These are phyloP conservation scores for Luvunga scandens DNA, from an alignment of 345 rosid genomes.

Conservation along the genomic window DNA sequence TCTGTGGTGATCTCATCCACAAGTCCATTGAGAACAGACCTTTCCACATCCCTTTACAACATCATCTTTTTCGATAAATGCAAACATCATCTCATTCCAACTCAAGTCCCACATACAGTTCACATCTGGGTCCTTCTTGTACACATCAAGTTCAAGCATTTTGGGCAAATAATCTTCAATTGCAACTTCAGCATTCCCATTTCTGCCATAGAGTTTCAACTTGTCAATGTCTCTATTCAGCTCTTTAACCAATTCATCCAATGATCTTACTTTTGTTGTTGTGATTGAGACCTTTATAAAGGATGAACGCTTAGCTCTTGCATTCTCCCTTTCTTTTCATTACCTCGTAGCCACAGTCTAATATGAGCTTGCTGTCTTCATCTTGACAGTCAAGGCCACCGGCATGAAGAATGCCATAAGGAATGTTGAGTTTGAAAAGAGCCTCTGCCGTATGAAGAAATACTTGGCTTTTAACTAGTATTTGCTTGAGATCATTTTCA, in stretches of 20 bases:
- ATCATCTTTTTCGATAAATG: constrained; percentile 63
- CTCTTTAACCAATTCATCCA: constrained; percentile 66
- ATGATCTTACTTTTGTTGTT: constrained; percentile 32
- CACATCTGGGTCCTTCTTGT: constrained; percentile 49
- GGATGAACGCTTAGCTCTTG: constrained; percentile 76
- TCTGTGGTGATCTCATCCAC: constrained; percentile 65
- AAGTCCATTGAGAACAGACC: constrained; percentile 56
- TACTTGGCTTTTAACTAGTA: constrained; percentile 55
- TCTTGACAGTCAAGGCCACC: constrained; percentile 27
- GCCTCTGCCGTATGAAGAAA: constrained; percentile 77
- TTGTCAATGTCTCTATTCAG: constrained; percentile 52
- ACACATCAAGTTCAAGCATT: constrained; percentile 64
- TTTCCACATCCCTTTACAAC: constrained; percentile 71
- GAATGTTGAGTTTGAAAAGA: constrained; percentile 71
- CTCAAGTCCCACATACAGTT: constrained; percentile 92
- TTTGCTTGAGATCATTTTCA: constrained; percentile 60
- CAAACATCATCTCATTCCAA: constrained; percentile 50
- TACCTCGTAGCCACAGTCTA: constrained; percentile 81
- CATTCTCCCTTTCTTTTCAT: constrained; percentile 74
- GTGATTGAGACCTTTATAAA: constrained; percentile 37
- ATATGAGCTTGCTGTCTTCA: constrained; percentile 49
- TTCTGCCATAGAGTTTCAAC: constrained; percentile 51
- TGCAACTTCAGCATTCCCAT: constrained; percentile 30
- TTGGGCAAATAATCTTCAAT: constrained; percentile 59
- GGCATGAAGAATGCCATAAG: constrained; percentile 31